A percentile compares a stretch with the other conserved stretches of the same genome.
Evolutionary conservation across 495 filamentous ascomycete genomes (phyloP).

Genomic region (Penicillium simplicissimum): DNA sequence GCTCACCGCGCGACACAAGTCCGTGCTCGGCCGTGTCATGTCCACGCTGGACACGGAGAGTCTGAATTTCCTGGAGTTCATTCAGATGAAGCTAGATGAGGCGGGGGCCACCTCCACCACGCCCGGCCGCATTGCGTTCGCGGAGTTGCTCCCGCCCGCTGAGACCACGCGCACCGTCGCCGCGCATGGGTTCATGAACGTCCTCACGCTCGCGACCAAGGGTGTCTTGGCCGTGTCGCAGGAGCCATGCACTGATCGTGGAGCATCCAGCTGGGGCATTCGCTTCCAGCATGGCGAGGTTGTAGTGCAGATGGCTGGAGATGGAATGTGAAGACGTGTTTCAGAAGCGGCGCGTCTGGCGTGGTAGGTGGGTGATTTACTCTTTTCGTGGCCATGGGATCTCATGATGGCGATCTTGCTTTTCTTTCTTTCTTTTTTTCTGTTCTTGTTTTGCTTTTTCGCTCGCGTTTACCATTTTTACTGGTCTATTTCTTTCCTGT

Average conservation of each 20-base stretch:
- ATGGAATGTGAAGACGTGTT: background rate
- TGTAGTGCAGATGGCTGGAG: background rate
- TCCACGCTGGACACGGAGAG: slow-evolving; percentile 59
- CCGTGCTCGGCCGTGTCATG: slow-evolving; percentile 41
- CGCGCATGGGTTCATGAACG: slow-evolving; percentile 72
- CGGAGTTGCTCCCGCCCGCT: slow-evolving; percentile 56
- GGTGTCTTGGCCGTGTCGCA: slow-evolving; percentile 41
- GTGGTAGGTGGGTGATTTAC: background rate
- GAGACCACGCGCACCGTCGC: slow-evolving; percentile 59
- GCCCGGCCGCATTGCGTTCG: slow-evolving; percentile 49
- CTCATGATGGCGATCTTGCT: slow-evolving; percentile 5
- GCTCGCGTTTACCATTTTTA: background rate
- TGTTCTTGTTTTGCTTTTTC: background rate
- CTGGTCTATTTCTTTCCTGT: background rate
- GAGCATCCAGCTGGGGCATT: slow-evolving; percentile 22
- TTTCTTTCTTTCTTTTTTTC: background rate
- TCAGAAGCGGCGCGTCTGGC: background rate
- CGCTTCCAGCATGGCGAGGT: slow-evolving; percentile 39
- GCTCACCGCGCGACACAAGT: slow-evolving; percentile 36
- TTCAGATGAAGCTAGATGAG: slow-evolving; percentile 33
- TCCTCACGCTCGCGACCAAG: slow-evolving; percentile 69
- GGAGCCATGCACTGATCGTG: slow-evolving; percentile 24
- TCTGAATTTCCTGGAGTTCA: slow-evolving; percentile 60
- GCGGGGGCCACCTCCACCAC: background rate
- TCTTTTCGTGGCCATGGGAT: background rate